phyloP scores from a whole-genome alignment of 2,329 filamentous ascomycete species.

The Colletotrichum sp. region DNA sequence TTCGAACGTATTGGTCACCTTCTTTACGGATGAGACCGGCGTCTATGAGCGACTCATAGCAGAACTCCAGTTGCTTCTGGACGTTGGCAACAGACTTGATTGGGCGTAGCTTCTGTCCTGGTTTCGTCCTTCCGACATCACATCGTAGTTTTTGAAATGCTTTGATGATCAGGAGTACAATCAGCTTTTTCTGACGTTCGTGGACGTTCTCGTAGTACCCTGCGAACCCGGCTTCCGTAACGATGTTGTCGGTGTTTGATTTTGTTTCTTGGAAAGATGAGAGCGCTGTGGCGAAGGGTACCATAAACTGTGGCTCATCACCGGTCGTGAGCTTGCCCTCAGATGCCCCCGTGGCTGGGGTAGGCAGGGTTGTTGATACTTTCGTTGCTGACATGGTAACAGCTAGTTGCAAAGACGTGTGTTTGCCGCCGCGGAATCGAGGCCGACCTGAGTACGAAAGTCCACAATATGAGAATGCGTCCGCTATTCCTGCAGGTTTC shows the following conservation, averaged over 20 bases:
- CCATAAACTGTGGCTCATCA: neutral
- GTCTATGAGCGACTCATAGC: neutral
- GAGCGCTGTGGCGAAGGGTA: neutral
- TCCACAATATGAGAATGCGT: neutral
- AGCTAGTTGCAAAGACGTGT: neutral
- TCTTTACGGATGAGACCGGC: neutral
- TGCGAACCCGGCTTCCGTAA: neutral
- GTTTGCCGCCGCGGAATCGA: neutral
- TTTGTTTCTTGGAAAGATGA: neutral
- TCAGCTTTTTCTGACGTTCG: neutral
- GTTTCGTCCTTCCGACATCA: neutral
- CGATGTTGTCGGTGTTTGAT: neutral
- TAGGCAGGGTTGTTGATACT: neutral
- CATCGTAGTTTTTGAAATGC: slow-evolving; percentile 5
- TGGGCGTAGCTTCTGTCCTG: neutral
- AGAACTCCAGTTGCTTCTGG: slow-evolving; percentile 7
- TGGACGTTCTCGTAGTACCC: slow-evolving; percentile 3
- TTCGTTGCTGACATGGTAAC: neutral
- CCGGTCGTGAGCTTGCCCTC: neutral
- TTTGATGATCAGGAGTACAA: neutral
- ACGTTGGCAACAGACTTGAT: neutral
- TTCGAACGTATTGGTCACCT: neutral
- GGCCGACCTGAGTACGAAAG: neutral
- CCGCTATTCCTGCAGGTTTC: neutral
- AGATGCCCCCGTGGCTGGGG: neutral